phyloP scores from a whole-genome alignment of 2,329 filamentous ascomycete species.

The Diplodia corticola region DNA sequence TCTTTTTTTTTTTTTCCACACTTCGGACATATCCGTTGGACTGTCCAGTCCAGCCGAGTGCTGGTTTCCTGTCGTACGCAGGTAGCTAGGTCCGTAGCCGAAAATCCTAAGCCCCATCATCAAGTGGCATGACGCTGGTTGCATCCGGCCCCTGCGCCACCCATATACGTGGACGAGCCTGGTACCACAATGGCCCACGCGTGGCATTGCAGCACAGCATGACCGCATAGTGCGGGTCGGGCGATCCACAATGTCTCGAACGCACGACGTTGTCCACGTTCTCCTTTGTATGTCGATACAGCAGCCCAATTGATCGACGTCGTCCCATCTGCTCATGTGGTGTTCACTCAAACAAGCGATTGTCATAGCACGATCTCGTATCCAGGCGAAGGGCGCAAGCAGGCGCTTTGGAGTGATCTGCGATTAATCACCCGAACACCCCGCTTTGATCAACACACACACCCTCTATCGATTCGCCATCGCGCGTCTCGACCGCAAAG shows the following conservation, averaged over 20 bases:
- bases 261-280: neutral
- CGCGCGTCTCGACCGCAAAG: neutral
- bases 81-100: neutral
- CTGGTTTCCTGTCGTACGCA: neutral
- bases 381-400: too few relatives aligned
- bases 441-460: conserved; percentile 1
- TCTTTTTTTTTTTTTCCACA: neutral
- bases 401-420: neutral
- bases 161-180: neutral
- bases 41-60: neutral
- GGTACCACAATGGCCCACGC: neutral
- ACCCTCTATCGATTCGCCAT: neutral
- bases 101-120: neutral
- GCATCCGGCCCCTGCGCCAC: neutral
- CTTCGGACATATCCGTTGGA: neutral
- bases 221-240: too few relatives aligned
- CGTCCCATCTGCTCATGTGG: neutral
- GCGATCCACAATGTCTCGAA: neutral
- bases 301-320: neutral
- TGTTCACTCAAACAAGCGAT: neutral
- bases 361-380: neutral
- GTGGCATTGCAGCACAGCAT: neutral
- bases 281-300: neutral
- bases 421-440: neutral
- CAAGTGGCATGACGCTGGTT: neutral